These are phyloP conservation scores for Microbotryum silenes-acaulis DNA, from an alignment of 1,284 basidiomycete species.

Conservation along the genomic window DNA sequence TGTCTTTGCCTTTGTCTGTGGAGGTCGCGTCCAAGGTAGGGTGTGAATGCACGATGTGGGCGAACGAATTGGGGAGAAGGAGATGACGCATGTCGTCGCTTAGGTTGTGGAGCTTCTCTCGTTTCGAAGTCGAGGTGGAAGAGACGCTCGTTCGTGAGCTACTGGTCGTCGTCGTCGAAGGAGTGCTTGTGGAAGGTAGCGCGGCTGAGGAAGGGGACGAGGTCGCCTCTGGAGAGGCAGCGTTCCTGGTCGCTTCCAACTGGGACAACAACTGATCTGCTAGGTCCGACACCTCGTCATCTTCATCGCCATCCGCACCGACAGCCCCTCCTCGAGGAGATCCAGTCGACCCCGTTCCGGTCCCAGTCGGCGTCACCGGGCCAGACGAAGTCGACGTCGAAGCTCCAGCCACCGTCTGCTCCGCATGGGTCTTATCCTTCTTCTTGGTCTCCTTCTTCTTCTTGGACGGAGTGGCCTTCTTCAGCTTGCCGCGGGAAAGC, in stretches of 20 bases:
- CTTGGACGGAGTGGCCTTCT: constrained; percentile 18
- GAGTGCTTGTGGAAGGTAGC: no score
- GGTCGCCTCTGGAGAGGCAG: neutral
- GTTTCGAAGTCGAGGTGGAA: no score
- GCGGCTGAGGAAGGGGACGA: no score
- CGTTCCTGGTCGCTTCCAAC: constrained; percentile 20
- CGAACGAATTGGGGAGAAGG: no score
- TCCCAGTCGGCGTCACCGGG: constrained; percentile 2
- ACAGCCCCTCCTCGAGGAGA: neutral
- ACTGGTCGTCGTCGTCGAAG: no score
- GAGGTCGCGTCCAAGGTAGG: neutral
- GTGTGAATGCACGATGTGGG: neutral
- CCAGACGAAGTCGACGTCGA: constrained; percentile 18
- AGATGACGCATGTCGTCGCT: no score
- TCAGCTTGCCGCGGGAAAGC: constrained; percentile 29
- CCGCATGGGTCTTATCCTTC: neutral
- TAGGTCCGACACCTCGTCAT: constrained; percentile 31
- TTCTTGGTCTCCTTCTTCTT: constrained; percentile 4
- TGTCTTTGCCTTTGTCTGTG: no score
- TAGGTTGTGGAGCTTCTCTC: no score
- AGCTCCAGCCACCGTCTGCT: constrained; percentile 11
- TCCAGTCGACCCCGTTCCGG: neutral
- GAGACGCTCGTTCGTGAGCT: no score
- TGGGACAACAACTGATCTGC: constrained; percentile 34
- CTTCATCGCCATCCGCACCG: constrained; percentile 12